Conservation (phyloP, 1,284 basidiomycete species). For the Tilletia indica region DNA sequence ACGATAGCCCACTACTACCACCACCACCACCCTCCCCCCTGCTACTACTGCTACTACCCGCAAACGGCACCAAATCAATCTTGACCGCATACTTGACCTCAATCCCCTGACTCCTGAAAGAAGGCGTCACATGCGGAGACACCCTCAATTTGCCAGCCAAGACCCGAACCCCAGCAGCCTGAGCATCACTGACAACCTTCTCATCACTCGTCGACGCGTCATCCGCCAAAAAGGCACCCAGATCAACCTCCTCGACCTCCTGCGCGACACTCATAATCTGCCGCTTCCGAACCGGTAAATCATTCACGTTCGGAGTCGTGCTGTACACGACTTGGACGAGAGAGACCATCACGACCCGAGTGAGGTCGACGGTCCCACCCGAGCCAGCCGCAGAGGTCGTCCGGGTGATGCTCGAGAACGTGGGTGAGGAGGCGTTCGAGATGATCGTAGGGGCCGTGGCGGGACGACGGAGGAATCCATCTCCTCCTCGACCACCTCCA, state of each 20-base stretch:
- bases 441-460: conserved; percentile 26
- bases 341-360: conserved; percentile 41
- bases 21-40: conserved; percentile 17
- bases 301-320: conserved; percentile 41
- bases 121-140: conserved; percentile 35
- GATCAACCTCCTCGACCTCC: conserved; percentile 47
- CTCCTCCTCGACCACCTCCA: neutral
- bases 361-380: conserved; percentile 33
- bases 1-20: conserved; percentile 22
- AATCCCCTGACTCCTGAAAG: conserved; percentile 46
- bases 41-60: neutral
- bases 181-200: conserved; percentile 28
- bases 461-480: conserved; percentile 9
- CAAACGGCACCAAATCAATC: conserved; percentile 42
- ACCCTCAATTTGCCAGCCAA: conserved; percentile 40
- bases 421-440: conserved; percentile 5
- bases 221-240: conserved; percentile 25
- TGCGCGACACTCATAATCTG: conserved; percentile 40
- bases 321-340: conserved; percentile 47
- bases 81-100: conserved; percentile 52
- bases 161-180: conserved; percentile 37
- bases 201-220: conserved; percentile 8
- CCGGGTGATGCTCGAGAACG: conserved; percentile 19
- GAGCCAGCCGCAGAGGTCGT: conserved; percentile 30
- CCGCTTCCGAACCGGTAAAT: conserved; percentile 38